Evolutionary conservation across 352 stramenopile genomes (phyloP), one percentile per base, ranked within the genome.

Genomic region (Pythium pyrilobum): DNA sequence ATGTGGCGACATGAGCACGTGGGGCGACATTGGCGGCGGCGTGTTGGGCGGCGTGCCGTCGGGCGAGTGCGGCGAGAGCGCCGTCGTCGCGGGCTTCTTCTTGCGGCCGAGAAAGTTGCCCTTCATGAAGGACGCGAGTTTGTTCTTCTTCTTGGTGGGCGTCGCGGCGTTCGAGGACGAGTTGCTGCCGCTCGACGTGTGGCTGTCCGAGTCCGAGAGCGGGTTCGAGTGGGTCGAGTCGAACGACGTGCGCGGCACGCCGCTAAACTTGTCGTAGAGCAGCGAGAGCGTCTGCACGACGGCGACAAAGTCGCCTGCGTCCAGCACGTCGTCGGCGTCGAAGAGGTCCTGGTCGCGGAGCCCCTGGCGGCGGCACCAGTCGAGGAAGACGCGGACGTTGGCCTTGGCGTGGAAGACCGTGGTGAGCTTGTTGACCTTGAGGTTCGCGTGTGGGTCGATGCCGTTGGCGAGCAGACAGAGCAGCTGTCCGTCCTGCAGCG

Each of bases 381-480:
- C 73, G 34, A 85, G 65, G 50, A 95, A 95, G 29, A 87, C 69
- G 15, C 75, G 77, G 38, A 90, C 81, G 65, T 95, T 95, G 59
- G 77, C 72, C 53, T 91, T 91, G 28, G 81, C 84, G 62, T 95
- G 85, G 68, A 93, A 95, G 34, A 89, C 78, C 34, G 85, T 95
- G 63, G 87, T 92, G 54, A 95, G 78, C 53, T 88, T 89, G 66
- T 93, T 95, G 51, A 92, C 67, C 53, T 88, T 90, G 59, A 93
- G 65, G 47, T 79, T 81, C 20, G 84, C 82, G 25, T 18, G 43
- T 24, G 82, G 74, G 57, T 95, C 84, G 53, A 95, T 71, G 31
- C 79, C 72, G 57, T 95, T 95, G 20, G 83, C 85, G 31, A 95
- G 70, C 33, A 87, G 66, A 67, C 85, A 95, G 33, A 95, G 75